Evolutionary conservation across 495 filamentous ascomycete genomes (phyloP), one percentile per base, ranked within the genome.

Genomic region (Collariella sp.): DNA sequence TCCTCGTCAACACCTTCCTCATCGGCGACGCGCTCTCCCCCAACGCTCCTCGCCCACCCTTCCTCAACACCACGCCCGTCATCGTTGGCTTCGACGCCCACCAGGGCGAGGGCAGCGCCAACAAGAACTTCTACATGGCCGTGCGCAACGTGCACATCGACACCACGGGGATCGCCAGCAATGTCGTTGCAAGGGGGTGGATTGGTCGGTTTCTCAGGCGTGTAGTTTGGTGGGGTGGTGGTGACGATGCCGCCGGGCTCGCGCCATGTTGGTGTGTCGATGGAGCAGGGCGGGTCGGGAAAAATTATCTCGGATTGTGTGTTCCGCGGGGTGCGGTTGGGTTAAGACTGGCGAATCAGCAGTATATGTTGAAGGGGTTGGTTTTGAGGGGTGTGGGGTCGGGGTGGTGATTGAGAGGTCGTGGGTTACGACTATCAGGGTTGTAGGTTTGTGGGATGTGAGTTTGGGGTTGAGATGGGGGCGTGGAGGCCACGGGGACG

Each of bases 121-220:
- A 81, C 23, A 88, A 85, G 61, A 79, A 85, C 35, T 91, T 91
- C 66, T 89, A 78, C 62, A 73, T 86, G 51, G 82, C 86, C 54
- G 76, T 91, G 52, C 74, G 85, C 22, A 90, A 91, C 58, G 72
- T 91, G 43, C 74, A 84, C 50, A 71, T 91, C 18, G 86, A 90
- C 61, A 77, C 79, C 50, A 88, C 83, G 6, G 64, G 56, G 9
- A 74, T 89, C 41, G 70, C n/a, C 5, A 11, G 15, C 9, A 15
- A 29, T 12, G 46, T 50, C 4, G 3, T 43, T 7, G 58, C 54
- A 6, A 45, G 34, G 3, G 82, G 24, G 77, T 88, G 41, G 81
- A 86, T 48, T 88, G 84, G 84, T 80, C 80, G 9, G 80, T 81
- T 22, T 78, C 78, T 6, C 78, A 86, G 52, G 80, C 77, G n/a